These are phyloP conservation scores for Moringa oleifera DNA, from an alignment of 345 rosid genomes.

Conservation along the genomic window DNA sequence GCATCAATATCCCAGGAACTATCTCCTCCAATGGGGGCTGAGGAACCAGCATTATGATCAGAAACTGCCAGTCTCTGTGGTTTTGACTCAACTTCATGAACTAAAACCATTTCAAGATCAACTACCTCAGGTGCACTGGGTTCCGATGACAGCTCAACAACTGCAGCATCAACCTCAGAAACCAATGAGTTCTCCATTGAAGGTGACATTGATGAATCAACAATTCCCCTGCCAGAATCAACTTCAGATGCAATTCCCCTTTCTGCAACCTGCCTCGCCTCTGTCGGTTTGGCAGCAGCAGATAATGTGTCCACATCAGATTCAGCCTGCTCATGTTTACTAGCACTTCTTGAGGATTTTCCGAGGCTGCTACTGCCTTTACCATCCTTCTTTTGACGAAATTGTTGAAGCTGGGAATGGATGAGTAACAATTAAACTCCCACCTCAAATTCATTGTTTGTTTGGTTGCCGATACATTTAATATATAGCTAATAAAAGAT, in stretches of 20 bases:
- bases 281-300: conserved; percentile 19
- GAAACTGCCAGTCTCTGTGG: conserved; percentile 12
- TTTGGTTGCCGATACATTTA: background rate
- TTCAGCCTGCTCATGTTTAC: conserved; percentile 55
- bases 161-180: conserved; percentile 25
- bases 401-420: conserved; percentile 79
- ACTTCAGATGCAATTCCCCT: conserved; percentile 29
- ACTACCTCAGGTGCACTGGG: conserved; percentile 21
- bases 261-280: conserved; percentile 23
- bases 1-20: conserved; percentile 18
- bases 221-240: conserved; percentile 21
- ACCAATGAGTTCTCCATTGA: conserved; percentile 22
- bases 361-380: conserved; percentile 72
- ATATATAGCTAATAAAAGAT: background rate
- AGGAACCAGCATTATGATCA: conserved; percentile 22
- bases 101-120: conserved; percentile 15
- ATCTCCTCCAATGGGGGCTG: conserved; percentile 28
- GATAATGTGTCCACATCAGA: conserved; percentile 37
- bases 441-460: background rate
- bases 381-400: conserved; percentile 82
- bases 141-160: conserved; percentile 26
- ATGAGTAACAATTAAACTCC: conserved; percentile 12
- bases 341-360: conserved; percentile 59
- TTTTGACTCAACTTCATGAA: conserved; percentile 20
- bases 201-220: conserved; percentile 32